phyloP scores from a whole-genome alignment of 2,329 filamentous ascomycete genomes.

The Penicillium occitanis region DNA sequence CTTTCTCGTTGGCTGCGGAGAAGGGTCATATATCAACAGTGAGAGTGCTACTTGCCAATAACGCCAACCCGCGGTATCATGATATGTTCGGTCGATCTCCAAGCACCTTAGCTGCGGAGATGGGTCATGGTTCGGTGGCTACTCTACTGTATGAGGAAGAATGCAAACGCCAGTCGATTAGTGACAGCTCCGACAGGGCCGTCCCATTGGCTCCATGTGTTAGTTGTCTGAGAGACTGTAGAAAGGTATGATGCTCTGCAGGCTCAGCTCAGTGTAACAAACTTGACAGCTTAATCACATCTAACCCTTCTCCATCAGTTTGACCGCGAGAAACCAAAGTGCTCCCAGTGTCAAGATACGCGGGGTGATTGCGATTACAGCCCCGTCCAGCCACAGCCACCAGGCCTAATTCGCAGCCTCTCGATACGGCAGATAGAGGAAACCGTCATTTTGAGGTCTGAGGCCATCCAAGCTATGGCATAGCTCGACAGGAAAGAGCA shows the following conservation, averaged over 20 bases:
- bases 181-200: not conserved
- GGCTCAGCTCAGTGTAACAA: not conserved
- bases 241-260: not conserved
- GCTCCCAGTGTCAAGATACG: not conserved
- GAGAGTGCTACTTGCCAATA: not conserved
- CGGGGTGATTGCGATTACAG: not conserved
- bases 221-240: not conserved
- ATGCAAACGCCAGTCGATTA: not conserved
- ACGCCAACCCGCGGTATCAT: not conserved
- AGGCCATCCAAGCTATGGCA: not conserved
- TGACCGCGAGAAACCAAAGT: not conserved
- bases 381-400: not conserved
- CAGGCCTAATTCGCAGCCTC: not conserved
- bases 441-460: not conserved
- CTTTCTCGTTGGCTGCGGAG: not conserved
- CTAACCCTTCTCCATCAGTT: not conserved
- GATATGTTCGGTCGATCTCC: not conserved
- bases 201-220: not conserved
- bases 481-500: too few relatives aligned
- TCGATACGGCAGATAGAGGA: not conserved
- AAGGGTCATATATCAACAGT: constrained; percentile 1
- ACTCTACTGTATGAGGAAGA: not conserved
- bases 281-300: not conserved
- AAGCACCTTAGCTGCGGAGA: not conserved
- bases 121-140: not conserved